Evolutionary conservation across 805 yeast species (phyloP).

Genomic region (Candida glaebosa): DNA sequence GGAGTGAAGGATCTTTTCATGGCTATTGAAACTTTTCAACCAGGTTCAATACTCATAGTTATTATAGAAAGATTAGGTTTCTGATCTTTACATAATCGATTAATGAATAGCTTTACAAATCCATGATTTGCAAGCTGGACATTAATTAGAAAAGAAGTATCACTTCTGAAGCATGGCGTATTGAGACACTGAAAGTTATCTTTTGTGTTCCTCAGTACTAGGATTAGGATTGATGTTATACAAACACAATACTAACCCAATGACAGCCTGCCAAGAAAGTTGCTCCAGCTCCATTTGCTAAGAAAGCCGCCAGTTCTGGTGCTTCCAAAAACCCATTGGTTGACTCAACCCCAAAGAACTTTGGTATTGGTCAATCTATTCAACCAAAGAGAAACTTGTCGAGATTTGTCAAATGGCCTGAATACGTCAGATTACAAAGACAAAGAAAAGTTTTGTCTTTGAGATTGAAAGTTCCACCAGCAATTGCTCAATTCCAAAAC

Average conservation of each 20-base stretch:
- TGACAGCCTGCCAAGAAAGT: constrained; percentile 78
- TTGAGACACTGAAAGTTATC: constrained; percentile 23
- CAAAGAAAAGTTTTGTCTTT: constrained; percentile 93
- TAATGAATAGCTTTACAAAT: constrained; percentile 1
- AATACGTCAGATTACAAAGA: constrained; percentile 96
- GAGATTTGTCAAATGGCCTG: constrained; percentile 99
- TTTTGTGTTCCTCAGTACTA: constrained; percentile 9
- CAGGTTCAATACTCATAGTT: too few species aligned
- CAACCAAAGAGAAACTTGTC: constrained; percentile 97
- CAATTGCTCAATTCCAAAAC: constrained; percentile 94
- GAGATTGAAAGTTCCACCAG: constrained; percentile 99
- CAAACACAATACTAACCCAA: constrained; percentile 35
- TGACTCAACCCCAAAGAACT: constrained; percentile 87
- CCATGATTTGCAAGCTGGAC: not conserved
- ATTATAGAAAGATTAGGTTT: too few species aligned
- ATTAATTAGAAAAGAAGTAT: constrained; percentile 11
- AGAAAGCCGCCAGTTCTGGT: constrained; percentile 45
- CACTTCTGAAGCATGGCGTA: constrained; percentile 45
- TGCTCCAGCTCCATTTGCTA: constrained; percentile 97
- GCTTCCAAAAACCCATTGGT: constrained; percentile 74
- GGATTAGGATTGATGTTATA: constrained; percentile 28
- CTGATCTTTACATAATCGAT: too few species aligned
- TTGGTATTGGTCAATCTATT: constrained; percentile 93
- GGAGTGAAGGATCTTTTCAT: constrained; percentile 9
- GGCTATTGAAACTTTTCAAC: too few species aligned